A percentile compares a stretch with the other conserved stretches of the same genome.
Evolutionary conservation across 768 basidiomycete genomes (phyloP).

Genomic region (Tylopilus sp.): DNA sequence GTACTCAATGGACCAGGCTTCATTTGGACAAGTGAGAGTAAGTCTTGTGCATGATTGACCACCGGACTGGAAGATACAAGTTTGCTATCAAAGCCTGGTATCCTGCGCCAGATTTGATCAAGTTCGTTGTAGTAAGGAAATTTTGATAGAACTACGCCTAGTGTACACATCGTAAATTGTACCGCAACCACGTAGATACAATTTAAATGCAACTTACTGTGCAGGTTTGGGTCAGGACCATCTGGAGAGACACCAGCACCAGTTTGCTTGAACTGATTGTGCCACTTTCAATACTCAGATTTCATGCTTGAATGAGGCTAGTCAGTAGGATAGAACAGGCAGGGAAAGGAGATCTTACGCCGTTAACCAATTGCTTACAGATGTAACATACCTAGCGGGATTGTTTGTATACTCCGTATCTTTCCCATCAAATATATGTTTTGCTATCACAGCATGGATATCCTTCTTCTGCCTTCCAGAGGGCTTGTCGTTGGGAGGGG

Average conservation of each 20-base stretch:
- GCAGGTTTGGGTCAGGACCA: too few species aligned
- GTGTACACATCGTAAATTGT: too few species aligned
- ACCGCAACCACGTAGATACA: background rate
- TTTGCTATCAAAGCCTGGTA: background rate
- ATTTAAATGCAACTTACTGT: too few species aligned
- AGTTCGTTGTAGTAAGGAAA: too few species aligned
- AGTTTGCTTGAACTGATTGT: background rate
- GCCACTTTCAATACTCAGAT: background rate
- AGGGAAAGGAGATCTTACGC: background rate
- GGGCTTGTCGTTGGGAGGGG: background rate
- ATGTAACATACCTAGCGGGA: background rate
- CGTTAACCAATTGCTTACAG: background rate
- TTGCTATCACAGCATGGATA: background rate
- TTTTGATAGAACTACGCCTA: too few species aligned
- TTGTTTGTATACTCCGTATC: background rate
- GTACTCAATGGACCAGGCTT: too few species aligned
- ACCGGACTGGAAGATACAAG: too few species aligned
- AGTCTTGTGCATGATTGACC: too few species aligned
- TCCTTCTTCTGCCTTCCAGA: background rate
- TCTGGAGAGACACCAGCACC: background rate
- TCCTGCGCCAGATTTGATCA: background rate
- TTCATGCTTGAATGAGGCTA: background rate
- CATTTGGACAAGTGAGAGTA: background rate
- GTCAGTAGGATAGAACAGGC: background rate
- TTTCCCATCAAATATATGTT: background rate